Evolutionary conservation across 2,329 filamentous ascomycete species (phyloP).

Genomic region (Fusarium palustre): DNA sequence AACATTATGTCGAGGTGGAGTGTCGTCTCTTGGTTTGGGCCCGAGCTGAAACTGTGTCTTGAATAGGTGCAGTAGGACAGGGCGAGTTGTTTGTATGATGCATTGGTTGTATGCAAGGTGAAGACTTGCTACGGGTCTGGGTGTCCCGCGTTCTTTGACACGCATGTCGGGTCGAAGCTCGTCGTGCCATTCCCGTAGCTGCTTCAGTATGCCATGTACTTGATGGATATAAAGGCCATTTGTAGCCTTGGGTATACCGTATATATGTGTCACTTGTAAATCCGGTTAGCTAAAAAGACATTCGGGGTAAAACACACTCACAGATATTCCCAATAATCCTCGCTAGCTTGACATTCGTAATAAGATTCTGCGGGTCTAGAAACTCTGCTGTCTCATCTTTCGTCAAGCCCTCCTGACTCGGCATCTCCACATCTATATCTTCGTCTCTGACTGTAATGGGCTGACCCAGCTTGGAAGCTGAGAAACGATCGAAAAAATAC

Average conservation of each 20-base stretch:
- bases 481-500: slow-evolving; percentile 51
- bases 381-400: slow-evolving; percentile 48
- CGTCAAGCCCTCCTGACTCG: slow-evolving; percentile 47
- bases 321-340: slow-evolving; percentile 49
- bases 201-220: slow-evolving; percentile 47
- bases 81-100: slow-evolving; percentile 51
- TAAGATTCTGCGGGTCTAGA: slow-evolving; percentile 45
- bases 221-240: slow-evolving; percentile 48
- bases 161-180: slow-evolving; percentile 43
- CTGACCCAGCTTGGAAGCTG: slow-evolving; percentile 50
- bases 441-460: slow-evolving; percentile 49
- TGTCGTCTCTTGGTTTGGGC: slow-evolving; percentile 9
- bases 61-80: slow-evolving; percentile 49
- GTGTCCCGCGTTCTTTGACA: slow-evolving; percentile 44
- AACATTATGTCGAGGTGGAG: slow-evolving; percentile 32
- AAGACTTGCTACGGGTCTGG: slow-evolving; percentile 44
- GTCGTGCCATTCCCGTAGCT: slow-evolving; percentile 48
- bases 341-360: slow-evolving; percentile 48
- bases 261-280: slow-evolving; percentile 44
- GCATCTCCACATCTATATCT: slow-evolving; percentile 51
- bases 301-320: background rate
- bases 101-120: slow-evolving; percentile 52
- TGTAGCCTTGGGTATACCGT: slow-evolving; percentile 47
- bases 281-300: too few species aligned
- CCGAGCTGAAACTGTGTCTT: slow-evolving; percentile 48